A percentile compares a stretch with the other conserved stretches of the same genome.
Evolutionary conservation across 768 basidiomycete species (phyloP).

Genomic region (Boletus vermiculosoides): DNA sequence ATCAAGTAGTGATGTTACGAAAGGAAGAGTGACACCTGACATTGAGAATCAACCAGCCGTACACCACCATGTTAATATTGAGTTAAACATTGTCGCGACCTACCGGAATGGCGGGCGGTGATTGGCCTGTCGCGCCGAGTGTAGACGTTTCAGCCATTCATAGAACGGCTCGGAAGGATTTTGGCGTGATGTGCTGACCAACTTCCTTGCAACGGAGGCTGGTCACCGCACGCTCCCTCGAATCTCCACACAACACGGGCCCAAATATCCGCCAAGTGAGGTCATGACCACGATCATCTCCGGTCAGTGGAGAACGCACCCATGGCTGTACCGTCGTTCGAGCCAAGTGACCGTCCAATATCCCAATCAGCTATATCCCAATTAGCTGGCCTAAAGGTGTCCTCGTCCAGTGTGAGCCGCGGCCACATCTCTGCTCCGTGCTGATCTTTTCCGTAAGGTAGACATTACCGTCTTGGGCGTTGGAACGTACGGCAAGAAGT

Average conservation of each 20-base stretch:
- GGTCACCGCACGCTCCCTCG: background rate
- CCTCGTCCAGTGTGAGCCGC: background rate
- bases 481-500: background rate
- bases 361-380: conserved; percentile 2
- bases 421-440: background rate
- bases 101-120: background rate
- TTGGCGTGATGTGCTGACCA: background rate
- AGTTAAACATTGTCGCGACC: background rate
- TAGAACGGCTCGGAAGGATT: background rate
- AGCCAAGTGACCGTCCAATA: background rate
- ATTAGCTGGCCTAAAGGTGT: background rate
- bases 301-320: background rate
- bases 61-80: background rate
- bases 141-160: background rate
- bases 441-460: background rate
- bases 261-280: conserved; percentile 4
- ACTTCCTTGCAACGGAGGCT: background rate
- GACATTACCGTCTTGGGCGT: background rate
- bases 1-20: background rate
- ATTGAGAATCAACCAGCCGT: too few relatives aligned
- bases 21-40: background rate
- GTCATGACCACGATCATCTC: conserved; percentile 4
- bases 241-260: background rate
- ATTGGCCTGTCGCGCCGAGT: background rate
- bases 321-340: too few relatives aligned